Base-by-base conservation (phyloP, 306 rosid genomes). In the Clitoria ternatea region DNA sequence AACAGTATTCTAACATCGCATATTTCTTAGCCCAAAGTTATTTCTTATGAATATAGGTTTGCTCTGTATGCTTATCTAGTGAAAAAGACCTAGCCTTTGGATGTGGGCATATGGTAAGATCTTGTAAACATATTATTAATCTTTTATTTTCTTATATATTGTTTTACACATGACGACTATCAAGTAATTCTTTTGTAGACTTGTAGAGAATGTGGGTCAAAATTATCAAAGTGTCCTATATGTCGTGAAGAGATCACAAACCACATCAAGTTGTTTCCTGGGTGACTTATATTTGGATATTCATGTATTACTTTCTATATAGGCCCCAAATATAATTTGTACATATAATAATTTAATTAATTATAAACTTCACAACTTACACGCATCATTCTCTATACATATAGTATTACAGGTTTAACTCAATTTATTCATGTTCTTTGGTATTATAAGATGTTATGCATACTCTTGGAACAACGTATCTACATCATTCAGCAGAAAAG, bases 91-190 rank as follows among this genome's bases (percentile, higher is more conserved):
- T 80, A 70, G 81, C 75, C 12, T 80, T 80, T 75, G 81, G 80
- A 6, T 80, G 84, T 65, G 84, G 84, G 2, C 81, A 80, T 60
- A 75, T 80, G 84, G 84, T 80, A 57, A 80, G 66, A 35, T 70
- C 43, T 64, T 65, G 7, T 10, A 62, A 70, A 37, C 5, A n/a
- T 0, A 11, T 11, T 24, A 2, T n/a, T 47, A 24, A 1, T 23
- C 9, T 43, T 30, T 7, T 26, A 1, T 26, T 24, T 17, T 3
- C 48, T 6, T 10, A 14, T 3, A 53, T 6, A 4, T 37, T 52
- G 7, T 32, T 56, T 47, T 13, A 40, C 17, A 6, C 2, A 40
- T 54, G 61, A 69, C 42, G 4, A 53, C 55, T 52, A 6, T 22
- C 3, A 15, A 53, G 33, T 9, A 44, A 52, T 44, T 61, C 24